A percentile compares a stretch with the other conserved stretches of the same genome.
These are phyloP conservation scores for Geotrichum cucujoidarum DNA, from an alignment of 1,139 yeast species.

Conservation along the genomic window DNA sequence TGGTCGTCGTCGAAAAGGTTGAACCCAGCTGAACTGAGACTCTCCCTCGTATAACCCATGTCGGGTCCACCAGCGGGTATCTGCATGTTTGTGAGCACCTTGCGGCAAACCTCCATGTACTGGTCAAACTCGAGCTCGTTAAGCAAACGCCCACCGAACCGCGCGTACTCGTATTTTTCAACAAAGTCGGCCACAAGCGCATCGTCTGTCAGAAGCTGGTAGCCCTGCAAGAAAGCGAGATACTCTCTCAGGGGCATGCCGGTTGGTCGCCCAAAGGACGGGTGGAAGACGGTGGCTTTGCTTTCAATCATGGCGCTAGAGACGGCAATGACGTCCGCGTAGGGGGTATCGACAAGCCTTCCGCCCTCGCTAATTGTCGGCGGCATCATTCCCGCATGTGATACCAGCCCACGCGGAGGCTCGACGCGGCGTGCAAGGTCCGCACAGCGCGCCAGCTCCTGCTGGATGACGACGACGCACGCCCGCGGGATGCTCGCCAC, in stretches of 20 bases:
- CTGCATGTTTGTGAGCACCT: conserved; percentile 21
- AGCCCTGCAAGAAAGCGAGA: conserved; percentile 40
- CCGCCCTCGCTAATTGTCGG: conserved; percentile 38
- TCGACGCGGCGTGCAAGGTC: conserved; percentile 48
- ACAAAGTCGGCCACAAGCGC: conserved; percentile 40
- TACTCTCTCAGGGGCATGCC: conserved; percentile 48
- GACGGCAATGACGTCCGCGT: conserved; percentile 54
- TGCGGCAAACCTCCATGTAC: conserved; percentile 48
- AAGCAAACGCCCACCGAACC: conserved; percentile 64
- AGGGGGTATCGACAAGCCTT: conserved; percentile 53
- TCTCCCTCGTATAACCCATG: background rate
- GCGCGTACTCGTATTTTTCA: conserved; percentile 59
- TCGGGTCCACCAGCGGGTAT: background rate
- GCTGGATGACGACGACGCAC: conserved; percentile 42
- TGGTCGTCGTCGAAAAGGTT: too few relatives aligned
- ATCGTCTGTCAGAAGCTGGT: conserved; percentile 25
- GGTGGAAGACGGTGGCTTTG: conserved; percentile 46
- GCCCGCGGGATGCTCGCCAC: conserved; percentile 57
- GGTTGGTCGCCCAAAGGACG: conserved; percentile 38
- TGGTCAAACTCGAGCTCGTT: conserved; percentile 55
- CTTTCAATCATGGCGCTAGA: conserved; percentile 36
- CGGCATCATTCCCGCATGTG: conserved; percentile 59
- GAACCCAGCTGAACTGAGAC: too few relatives aligned
- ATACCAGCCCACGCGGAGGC: conserved; percentile 44
- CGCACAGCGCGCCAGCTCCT: conserved; percentile 45